phyloP scores from a whole-genome alignment of 257 asterid genomes.

The Salvia rosmarinus region DNA sequence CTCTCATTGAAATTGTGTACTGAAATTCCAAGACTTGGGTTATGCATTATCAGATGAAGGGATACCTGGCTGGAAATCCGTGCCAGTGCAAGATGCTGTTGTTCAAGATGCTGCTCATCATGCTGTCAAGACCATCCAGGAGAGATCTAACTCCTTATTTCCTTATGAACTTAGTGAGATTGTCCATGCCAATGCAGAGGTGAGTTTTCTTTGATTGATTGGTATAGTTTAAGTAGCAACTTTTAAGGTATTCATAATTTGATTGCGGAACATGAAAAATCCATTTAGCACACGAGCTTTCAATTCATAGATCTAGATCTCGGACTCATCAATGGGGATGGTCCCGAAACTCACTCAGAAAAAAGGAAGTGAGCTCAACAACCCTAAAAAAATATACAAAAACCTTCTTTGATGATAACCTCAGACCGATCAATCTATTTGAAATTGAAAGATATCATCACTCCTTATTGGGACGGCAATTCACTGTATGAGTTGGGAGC shows the following conservation, averaged over 20 bases:
- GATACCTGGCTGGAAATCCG: conserved; percentile 66
- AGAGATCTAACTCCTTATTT: conserved; percentile 76
- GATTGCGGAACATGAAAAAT: too few species aligned
- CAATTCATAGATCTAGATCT: too few species aligned
- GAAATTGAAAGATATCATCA: too few species aligned
- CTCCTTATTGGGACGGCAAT: too few species aligned
- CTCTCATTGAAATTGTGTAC: conserved; percentile 3
- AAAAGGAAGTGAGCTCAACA: too few species aligned
- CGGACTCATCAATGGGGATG: too few species aligned
- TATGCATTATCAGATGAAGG: conserved; percentile 45
- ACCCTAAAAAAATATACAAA: too few species aligned
- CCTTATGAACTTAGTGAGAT: conserved; percentile 77
- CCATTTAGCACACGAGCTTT: too few species aligned
- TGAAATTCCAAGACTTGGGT: conserved; percentile 4
- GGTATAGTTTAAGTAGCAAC: not conserved
- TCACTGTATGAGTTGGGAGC: not conserved
- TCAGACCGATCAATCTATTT: too few species aligned
- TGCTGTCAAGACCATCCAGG: conserved; percentile 74
- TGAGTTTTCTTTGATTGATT: conserved; percentile 24
- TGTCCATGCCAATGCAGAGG: conserved; percentile 85
- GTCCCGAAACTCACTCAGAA: too few species aligned
- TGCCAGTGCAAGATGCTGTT: conserved; percentile 77
- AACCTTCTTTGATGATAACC: too few species aligned
- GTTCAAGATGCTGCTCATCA: conserved; percentile 88
- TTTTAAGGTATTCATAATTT: too few species aligned